Percentiles rank a stretch among this genome's conserved stretches.
These are phyloP conservation scores for Neurospora tetraspora DNA, from an alignment of 495 filamentous ascomycete genomes.

Conservation along the genomic window DNA sequence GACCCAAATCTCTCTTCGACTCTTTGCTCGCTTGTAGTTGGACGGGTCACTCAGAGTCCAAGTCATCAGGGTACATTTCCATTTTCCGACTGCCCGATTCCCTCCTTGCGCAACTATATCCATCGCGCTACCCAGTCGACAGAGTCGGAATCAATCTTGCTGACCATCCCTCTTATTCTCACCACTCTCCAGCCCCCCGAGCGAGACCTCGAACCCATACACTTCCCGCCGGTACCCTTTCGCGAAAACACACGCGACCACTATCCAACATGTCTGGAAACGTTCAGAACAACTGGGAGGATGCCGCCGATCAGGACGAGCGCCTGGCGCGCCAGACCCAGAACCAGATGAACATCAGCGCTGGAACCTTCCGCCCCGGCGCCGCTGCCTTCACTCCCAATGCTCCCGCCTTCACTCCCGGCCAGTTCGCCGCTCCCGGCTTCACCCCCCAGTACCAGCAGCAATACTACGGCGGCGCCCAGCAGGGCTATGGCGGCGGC, in stretches of 20 bases:
- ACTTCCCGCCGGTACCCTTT: not conserved
- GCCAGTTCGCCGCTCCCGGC: constrained; percentile 49
- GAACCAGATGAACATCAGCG: constrained; percentile 63
- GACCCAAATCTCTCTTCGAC: not conserved
- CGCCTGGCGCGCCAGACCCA: constrained; percentile 71
- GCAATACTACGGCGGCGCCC: constrained; percentile 31
- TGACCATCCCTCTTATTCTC: constrained; percentile 8
- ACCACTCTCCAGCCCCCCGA: not conserved
- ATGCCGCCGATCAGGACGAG: constrained; percentile 82
- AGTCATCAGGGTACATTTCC: not conserved
- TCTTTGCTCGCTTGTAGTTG: not conserved
- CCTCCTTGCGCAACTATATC: not conserved
- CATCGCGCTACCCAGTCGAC: not conserved
- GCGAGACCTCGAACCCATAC: not conserved
- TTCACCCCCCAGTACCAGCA: constrained; percentile 39
- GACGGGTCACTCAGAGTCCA: not conserved
- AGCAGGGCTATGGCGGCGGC: constrained; percentile 26
- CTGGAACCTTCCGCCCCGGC: constrained; percentile 57
- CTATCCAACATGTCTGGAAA: constrained; percentile 58
- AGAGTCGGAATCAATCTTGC: not conserved
- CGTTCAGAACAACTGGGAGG: constrained; percentile 83
- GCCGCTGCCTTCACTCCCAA: constrained; percentile 74
- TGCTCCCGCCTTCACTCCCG: constrained; percentile 68
- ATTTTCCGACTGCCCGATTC: not conserved
- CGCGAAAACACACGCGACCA: not conserved